These are phyloP conservation scores for Amaranthus cruentus DNA, from an alignment of 148 eudicot species.

Conservation along the genomic window DNA sequence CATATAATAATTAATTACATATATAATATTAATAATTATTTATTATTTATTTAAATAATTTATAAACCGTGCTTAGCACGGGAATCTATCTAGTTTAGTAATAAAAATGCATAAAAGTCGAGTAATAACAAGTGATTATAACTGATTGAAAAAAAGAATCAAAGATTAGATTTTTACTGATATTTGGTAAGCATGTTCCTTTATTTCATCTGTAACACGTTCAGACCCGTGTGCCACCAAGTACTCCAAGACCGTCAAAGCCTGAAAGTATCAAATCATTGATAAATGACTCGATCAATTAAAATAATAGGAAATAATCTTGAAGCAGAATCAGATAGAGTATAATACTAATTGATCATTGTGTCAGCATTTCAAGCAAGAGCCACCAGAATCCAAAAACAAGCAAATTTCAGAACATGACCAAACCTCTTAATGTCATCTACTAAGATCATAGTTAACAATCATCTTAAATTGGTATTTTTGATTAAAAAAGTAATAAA, in stretches of 20 bases:
- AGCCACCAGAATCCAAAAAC: background rate
- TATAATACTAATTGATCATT: background rate
- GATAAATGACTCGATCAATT: constrained; percentile 3
- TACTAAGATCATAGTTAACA: no score
- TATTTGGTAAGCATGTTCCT: constrained; percentile 91
- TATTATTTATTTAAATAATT: no score
- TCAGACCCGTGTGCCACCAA: constrained; percentile 96
- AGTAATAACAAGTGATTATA: constrained; percentile 2
- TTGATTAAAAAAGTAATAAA: no score
- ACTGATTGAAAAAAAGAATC: constrained; percentile 6
- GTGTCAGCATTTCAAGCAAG: background rate
- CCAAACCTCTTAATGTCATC: no score
- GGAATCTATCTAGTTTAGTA: no score
- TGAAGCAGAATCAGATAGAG: background rate
- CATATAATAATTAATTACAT: no score
- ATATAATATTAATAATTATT: no score
- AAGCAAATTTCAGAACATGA: no score
- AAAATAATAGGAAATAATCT: background rate
- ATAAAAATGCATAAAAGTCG: background rate
- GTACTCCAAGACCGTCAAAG: constrained; percentile 85
- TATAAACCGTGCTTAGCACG: no score
- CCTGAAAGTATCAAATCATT: constrained; percentile 39
- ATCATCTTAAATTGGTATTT: no score
- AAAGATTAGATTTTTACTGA: constrained; percentile 37
- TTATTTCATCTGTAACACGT: constrained; percentile 92